Evolutionary conservation across 2,329 filamentous ascomycete genomes (phyloP), one percentile per base, ranked within the genome.

Genomic region (Xylariales sp.): DNA sequence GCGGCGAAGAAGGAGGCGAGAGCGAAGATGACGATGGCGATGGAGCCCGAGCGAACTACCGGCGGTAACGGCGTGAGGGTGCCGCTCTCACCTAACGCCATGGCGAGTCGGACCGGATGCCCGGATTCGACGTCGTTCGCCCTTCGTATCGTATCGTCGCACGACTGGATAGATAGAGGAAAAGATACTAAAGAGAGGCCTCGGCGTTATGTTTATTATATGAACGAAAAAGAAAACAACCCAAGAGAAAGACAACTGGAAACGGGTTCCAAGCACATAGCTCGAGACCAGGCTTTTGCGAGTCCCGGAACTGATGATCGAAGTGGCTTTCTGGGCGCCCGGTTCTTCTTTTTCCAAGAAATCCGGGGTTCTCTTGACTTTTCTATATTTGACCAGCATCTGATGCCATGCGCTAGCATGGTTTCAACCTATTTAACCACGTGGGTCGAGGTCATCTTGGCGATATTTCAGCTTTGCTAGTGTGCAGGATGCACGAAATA

Each of bases 1-100:
- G 75, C 75, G 10, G 79, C 74, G 10, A 81, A 52, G 69, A 82
- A 81, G 36, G 80, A 82, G 14, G 78, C 63, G 39, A 80, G 75
- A 52, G 77, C 80, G 62, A 81, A 78, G 30, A 77, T 73, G 48
- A 76, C 74, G 39, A 82, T 78, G n/a, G 79, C 79, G 9, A 77
- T 75, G 30, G 82, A 78, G 34, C 81, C 80, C 57, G 77, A 73
- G 16, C 71, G 73, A 28, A 82, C 76, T 30, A 78, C 75, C 2
- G 72, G 68, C 5, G 79, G 78, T 30, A 82, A 71, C 12, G 80
- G 80, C 5, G 74, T 70, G n/a, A 82, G 73, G 28, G 75, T 78
- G 50, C 68, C 71, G 14, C 45, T 59, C 10, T 55, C 58, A 23
- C 7, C 39, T 8, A 6, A 5, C 46, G 23, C 41, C 69, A 67